These are phyloP conservation scores for Sclerotinia subarctica DNA, from an alignment of 2,329 filamentous ascomycete species.

Conservation along the genomic window DNA sequence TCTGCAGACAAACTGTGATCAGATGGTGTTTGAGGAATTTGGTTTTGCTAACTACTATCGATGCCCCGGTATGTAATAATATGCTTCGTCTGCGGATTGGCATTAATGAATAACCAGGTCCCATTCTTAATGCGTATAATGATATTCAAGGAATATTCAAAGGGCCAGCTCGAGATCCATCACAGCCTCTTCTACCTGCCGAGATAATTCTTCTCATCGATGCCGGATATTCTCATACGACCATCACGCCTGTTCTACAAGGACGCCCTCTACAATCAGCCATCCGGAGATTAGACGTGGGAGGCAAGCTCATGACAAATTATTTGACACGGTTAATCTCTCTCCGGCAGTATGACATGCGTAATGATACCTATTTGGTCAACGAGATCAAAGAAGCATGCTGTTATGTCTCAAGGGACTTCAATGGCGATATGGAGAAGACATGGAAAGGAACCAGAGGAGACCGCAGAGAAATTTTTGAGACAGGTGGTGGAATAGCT, in stretches of 20 bases:
- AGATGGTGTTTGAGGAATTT: conserved; percentile 97
- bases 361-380: conserved; percentile 88
- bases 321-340: conserved; percentile 87
- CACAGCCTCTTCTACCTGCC: conserved; percentile 52
- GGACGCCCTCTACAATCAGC: conserved; percentile 78
- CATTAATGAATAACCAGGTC: conserved; percentile 47
- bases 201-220: conserved; percentile 89
- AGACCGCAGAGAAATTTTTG: conserved; percentile 50
- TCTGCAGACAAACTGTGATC: conserved; percentile 86
- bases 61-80: conserved; percentile 55
- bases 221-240: conserved; percentile 90
- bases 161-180: conserved; percentile 50
- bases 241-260: conserved; percentile 78
- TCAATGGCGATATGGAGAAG: conserved; percentile 71
- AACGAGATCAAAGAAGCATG: conserved; percentile 93
- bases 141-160: conserved; percentile 69
- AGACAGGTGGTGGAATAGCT: conserved; percentile 57
- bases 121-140: conserved; percentile 78
- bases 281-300: conserved; percentile 81
- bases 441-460: conserved; percentile 76
- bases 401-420: conserved; percentile 79
- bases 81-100: neutral
- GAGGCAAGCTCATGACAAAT: conserved; percentile 91
- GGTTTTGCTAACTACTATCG: conserved; percentile 85
- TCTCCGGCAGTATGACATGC: conserved; percentile 89